phyloP scores from a whole-genome alignment of 73 alveolate species.

The Paraurostyla sp. region DNA sequence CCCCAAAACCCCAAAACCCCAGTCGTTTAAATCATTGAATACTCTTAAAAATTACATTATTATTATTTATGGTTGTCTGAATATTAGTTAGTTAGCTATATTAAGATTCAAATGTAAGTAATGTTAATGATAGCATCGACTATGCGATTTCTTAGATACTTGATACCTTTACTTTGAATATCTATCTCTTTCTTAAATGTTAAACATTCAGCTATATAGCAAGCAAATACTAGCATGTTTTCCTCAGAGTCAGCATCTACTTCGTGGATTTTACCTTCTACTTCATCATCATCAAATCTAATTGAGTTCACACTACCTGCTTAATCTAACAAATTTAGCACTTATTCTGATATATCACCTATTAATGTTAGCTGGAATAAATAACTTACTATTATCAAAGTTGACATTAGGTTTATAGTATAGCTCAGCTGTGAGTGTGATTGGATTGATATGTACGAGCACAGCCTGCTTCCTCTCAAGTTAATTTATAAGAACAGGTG shows the following conservation, averaged over 20 bases:
- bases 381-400: conserved; percentile 29
- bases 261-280: conserved; percentile 49
- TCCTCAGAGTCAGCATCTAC: conserved; percentile 59
- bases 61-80: too few species aligned
- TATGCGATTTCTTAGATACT: conserved; percentile 34
- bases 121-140: conserved; percentile 50
- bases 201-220: conserved; percentile 61
- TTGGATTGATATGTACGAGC: conserved; percentile 50
- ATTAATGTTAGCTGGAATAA: neutral
- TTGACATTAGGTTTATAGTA: conserved; percentile 14
- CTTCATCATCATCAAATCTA: conserved; percentile 57
- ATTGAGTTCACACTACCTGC: neutral
- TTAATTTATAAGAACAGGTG: conserved; percentile 16
- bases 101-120: conserved; percentile 37
- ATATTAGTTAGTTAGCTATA: too few species aligned
- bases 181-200: conserved; percentile 50
- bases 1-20: too few species aligned
- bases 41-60: too few species aligned
- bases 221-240: conserved; percentile 50
- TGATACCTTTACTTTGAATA: conserved; percentile 24
- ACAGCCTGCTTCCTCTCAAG: conserved; percentile 41
- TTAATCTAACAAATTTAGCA: conserved; percentile 33
- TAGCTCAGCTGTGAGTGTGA: conserved; percentile 41
- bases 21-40: too few species aligned
- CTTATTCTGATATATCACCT: conserved; percentile 57